These are phyloP conservation scores for Penium margaritaceum DNA, from an alignment of 139 green algal genomes.

Conservation along the genomic window DNA sequence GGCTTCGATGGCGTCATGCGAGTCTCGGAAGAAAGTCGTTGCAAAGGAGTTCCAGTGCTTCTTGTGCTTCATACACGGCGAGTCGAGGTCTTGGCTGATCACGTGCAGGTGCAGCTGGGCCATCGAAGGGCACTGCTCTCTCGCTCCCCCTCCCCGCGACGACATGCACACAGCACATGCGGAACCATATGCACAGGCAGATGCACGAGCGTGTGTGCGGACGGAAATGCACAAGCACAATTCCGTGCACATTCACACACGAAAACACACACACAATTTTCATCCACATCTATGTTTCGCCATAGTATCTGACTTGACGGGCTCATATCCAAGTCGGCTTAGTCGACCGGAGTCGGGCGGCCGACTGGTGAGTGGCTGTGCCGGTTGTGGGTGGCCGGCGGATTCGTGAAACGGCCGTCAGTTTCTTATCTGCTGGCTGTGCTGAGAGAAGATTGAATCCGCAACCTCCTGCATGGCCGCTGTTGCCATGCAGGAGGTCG, in stretches of 20 bases:
- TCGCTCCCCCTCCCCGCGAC: background rate
- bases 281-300: background rate
- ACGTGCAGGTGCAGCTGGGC: constrained; percentile 81
- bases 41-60: constrained; percentile 79
- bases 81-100: constrained; percentile 61
- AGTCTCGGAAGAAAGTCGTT: constrained; percentile 55
- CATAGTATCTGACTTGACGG: constrained; percentile 12
- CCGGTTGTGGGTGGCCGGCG: no score
- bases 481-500: no score
- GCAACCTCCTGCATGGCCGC: no score
- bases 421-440: no score
- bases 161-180: background rate
- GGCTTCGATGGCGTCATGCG: constrained; percentile 23
- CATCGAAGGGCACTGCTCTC: constrained; percentile 68
- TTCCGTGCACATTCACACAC: constrained; percentile 3
- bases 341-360: no score
- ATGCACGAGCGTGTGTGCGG: background rate
- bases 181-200: background rate
- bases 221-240: background rate
- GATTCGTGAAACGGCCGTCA: no score
- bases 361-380: no score
- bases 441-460: no score
- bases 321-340: constrained; percentile 70
- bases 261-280: background rate
- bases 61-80: constrained; percentile 66